These are phyloP conservation scores for Plectranthus barbatus DNA, from an alignment of 257 asterid genomes.

Conservation along the genomic window DNA sequence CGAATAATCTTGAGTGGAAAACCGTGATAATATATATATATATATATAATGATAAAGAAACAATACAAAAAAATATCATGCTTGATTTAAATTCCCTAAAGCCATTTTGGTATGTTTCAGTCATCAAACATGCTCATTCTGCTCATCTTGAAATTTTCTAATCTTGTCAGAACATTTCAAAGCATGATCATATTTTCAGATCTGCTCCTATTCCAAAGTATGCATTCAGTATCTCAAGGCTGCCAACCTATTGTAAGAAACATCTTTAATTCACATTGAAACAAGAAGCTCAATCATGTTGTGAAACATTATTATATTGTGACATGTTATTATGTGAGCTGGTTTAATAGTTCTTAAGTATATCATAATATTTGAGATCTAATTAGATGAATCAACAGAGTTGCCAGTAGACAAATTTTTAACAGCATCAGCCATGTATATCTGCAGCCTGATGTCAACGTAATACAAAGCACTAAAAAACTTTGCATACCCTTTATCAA, in stretches of 20 bases:
- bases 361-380: too few relatives aligned
- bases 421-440: conserved; percentile 7
- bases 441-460: conserved; percentile 11
- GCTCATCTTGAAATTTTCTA: background rate
- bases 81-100: background rate
- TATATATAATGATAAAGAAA: background rate
- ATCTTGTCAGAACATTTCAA: background rate
- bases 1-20: background rate
- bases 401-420: background rate
- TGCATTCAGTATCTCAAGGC: background rate
- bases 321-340: background rate
- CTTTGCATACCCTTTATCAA: conserved; percentile 68
- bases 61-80: background rate
- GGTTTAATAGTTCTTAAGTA: background rate
- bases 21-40: background rate
- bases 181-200: background rate
- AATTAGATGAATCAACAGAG: background rate
- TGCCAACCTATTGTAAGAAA: background rate
- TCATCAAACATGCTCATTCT: background rate
- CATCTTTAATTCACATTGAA: background rate
- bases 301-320: background rate
- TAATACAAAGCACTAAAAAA: conserved; percentile 7
- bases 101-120: background rate
- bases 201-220: background rate
- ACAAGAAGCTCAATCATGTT: background rate